phyloP scores from a whole-genome alignment of 2,329 filamentous ascomycete genomes.

The Pseudogymnoascus sp. region DNA sequence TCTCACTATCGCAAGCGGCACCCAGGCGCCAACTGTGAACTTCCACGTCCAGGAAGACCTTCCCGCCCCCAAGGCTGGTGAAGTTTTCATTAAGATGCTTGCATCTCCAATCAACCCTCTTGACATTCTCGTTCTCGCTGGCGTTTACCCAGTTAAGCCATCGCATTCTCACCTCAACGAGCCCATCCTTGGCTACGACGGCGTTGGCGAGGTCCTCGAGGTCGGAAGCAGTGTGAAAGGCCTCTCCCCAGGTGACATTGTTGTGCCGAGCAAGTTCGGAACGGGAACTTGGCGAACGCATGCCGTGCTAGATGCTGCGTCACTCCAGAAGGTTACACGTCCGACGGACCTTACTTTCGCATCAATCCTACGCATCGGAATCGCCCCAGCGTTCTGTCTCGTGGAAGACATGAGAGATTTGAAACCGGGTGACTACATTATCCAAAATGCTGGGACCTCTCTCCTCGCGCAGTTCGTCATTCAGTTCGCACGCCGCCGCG shows the following conservation, averaged over 20 bases:
- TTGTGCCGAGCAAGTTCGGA: slow-evolving; percentile 4
- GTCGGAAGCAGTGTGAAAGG: slow-evolving; percentile 18
- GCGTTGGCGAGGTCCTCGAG: slow-evolving; percentile 18
- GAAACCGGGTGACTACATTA: slow-evolving; percentile 21
- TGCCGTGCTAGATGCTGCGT: slow-evolving; percentile 15
- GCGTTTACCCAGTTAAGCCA: not conserved
- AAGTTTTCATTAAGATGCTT: not conserved
- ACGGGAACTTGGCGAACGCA: slow-evolving; percentile 21
- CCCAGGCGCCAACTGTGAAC: not conserved
- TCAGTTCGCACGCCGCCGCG: slow-evolving; percentile 19
- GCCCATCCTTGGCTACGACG: slow-evolving; percentile 18
- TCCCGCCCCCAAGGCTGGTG: not conserved
- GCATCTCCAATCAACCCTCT: not conserved
- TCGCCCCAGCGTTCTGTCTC: slow-evolving; percentile 20
- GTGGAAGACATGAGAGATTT: slow-evolving; percentile 19
- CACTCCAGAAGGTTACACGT: slow-evolving; percentile 12
- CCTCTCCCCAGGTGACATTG: slow-evolving; percentile 21
- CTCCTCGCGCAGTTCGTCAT: slow-evolving; percentile 19
- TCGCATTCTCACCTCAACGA: not conserved
- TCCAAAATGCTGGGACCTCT: slow-evolving; percentile 19
- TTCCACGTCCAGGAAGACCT: not conserved
- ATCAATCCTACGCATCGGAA: slow-evolving; percentile 16
- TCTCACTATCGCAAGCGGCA: not conserved
- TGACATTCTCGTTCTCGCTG: not conserved
- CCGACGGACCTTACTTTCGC: slow-evolving; percentile 14